Conservation (phyloP, 2,329 filamentous ascomycete genomes). For the Pezicula carpinea region DNA sequence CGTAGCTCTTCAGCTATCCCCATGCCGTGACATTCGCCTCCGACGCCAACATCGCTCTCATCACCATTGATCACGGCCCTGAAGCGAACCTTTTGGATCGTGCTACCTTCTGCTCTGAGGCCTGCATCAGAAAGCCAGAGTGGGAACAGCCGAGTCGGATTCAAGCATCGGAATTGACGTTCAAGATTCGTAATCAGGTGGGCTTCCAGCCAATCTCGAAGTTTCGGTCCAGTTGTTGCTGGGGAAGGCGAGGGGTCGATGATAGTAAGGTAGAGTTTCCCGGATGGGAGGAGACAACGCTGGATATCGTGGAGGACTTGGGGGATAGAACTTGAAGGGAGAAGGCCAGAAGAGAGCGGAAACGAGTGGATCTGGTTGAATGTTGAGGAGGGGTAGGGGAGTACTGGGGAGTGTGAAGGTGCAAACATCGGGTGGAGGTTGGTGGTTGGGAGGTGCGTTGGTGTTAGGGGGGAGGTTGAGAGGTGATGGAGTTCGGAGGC, state of each 20-base stretch:
- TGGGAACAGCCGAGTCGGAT: slow-evolving; percentile 54
- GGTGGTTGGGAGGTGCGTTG: slow-evolving; percentile 24
- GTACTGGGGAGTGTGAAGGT: slow-evolving; percentile 32
- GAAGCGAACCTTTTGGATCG: slow-evolving; percentile 19
- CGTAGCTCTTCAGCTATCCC: slow-evolving; percentile 39
- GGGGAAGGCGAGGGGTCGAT: slow-evolving; percentile 58
- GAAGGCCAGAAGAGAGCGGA: slow-evolving; percentile 46
- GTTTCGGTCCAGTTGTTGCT: slow-evolving; percentile 49
- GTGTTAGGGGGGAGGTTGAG: slow-evolving; percentile 32
- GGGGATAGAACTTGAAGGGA: slow-evolving; percentile 53
- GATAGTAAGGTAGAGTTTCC: slow-evolving; percentile 53
- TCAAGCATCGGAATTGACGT: slow-evolving; percentile 52
- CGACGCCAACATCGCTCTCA: slow-evolving; percentile 10
- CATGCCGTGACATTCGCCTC: slow-evolving; percentile 8
- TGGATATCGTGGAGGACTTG: slow-evolving; percentile 51
- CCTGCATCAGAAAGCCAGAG: slow-evolving; percentile 53
- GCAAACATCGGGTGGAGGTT: slow-evolving; percentile 29
- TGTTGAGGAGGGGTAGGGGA: slow-evolving; percentile 28
- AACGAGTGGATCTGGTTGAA: slow-evolving; percentile 50
- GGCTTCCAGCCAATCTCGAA: slow-evolving; percentile 58
- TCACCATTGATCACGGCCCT: slow-evolving; percentile 14
- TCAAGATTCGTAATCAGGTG: slow-evolving; percentile 57
- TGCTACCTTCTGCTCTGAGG: slow-evolving; percentile 36
- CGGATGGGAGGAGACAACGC: slow-evolving; percentile 49
- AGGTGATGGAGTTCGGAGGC: slow-evolving; percentile 39